Base-by-base conservation (phyloP, 1,284 basidiomycete species). In the Fomitopsis palustris region DNA sequence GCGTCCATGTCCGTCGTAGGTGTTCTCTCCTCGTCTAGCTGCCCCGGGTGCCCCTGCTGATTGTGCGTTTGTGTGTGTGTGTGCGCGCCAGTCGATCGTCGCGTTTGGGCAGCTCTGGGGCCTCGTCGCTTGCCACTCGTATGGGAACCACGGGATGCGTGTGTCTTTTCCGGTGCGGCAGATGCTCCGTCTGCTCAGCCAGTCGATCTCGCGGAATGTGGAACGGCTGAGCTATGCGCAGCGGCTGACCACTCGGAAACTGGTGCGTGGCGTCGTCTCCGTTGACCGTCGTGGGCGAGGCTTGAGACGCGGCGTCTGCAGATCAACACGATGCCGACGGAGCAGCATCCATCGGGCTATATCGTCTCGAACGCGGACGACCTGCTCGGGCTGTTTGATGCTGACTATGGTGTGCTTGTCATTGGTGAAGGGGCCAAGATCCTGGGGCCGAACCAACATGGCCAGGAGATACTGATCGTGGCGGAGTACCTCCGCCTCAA, bases 341-440 rank as follows among this genome's bases (percentile, higher is more conserved):
- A 88, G 54, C 78, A 81, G 53, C 89, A 92, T 66, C 88, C 92
- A 5, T 85, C 87, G 17, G 92, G 91, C 0, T 94, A 94, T 73
- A 93, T 95, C 64, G 87, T 95, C 19, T 92, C 91, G 31, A 92
- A 94, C 68, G 88, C 92, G 1, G 89, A 94, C 67, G 93, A 95
- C 67, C 75, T 95, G 12, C 79, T 96, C 3, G 82, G 84, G 6
- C 74, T 95, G 25, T 95, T 95, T 68, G 90, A 94, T 69, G 92
- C 92, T 17, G 92, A 95, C 69, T 90, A 86, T 69, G 92, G 92
- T 60, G 83, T 94, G 21, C 78, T 95, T 33, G 90, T 93, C 60
- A 92, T 95, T 64, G 92, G 92, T 9, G 90, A 93, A 65, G 90
- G 90, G 42, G 90, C 91, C 9, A 94, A 94, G 77, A 89, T 95